Percentiles rank a stretch among this genome's conserved stretches.
Conservation (phyloP, 2,329 filamentous ascomycete genomes). For the Fusarium devonianum region DNA sequence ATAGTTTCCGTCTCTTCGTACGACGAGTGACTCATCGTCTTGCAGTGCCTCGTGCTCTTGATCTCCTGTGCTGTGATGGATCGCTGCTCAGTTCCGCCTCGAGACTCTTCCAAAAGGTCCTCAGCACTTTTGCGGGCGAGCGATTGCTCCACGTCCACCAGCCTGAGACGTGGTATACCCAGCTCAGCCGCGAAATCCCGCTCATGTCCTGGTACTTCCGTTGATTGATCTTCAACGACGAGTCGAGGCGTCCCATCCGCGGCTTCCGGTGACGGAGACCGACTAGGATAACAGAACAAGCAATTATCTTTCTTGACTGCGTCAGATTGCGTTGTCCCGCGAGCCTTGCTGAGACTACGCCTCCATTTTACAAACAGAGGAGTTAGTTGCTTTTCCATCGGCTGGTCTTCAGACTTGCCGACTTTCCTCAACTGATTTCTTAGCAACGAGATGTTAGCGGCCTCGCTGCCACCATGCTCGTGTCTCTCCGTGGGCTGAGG, state of each 20-base stretch:
- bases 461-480: constrained; percentile 8
- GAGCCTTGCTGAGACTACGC: constrained; percentile 35
- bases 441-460: constrained; percentile 28
- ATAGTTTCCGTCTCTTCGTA: constrained; percentile 15
- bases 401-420: constrained; percentile 26
- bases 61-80: constrained; percentile 6
- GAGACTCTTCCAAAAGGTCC: constrained; percentile 21
- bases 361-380: constrained; percentile 33
- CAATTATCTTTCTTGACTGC: constrained; percentile 26
- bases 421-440: constrained; percentile 39
- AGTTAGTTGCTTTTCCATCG: constrained; percentile 15
- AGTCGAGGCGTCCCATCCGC: constrained; percentile 1
- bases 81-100: not conserved
- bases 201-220: not conserved
- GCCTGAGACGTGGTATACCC: constrained; percentile 33
- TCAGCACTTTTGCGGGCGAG: constrained; percentile 37
- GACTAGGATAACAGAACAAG: constrained; percentile 34
- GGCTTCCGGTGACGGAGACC: constrained; percentile 20
- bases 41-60: constrained; percentile 1
- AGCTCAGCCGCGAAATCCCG: constrained; percentile 9
- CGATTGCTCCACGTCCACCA: constrained; percentile 42
- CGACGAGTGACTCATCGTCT: constrained; percentile 10
- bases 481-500: constrained; percentile 1
- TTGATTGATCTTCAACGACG: constrained; percentile 5
- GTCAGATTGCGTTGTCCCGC: constrained; percentile 19